Base-by-base conservation (phyloP, 768 basidiomycete genomes). In the Tephrocybe rancida region DNA sequence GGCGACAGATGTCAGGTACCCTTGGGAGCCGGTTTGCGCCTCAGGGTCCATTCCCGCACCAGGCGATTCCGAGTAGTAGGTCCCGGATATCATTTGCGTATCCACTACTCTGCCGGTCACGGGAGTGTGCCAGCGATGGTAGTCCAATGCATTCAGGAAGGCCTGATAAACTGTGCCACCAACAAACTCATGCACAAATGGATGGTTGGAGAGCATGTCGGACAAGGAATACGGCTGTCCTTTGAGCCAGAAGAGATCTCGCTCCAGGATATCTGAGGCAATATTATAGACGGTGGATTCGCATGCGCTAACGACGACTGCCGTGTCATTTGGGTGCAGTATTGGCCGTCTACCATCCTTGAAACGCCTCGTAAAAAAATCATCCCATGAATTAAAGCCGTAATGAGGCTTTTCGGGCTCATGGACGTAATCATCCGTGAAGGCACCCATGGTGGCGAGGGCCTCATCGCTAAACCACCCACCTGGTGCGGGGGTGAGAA, bases 81-180 rank as follows among this genome's bases (percentile, higher is more conserved):
- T 76, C 1, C 82, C 80, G 6, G 79, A 79, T 14, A 83, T 64
- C 34, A 74, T 59, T 13, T 72, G 72, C 11, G 66, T 66, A 61
- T 77, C 68, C 14, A 57, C 63, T 35, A 83, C 39, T 19, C 41
- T 59, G n/a, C 75, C 76, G 21, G 68, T 68, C 18, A 83, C 69
- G 34, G 83, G 82, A 35, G 70, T 67, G 61, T 80, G 76, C 81
- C 81, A 83, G 53, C 80, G 74, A 56, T 83, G 83, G 54, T 82
- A 84, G 42, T 71, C 70, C 24, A 73, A 55, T 7, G 80, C 71
- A 52, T 70, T 71, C 52, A 84, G 73, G 64, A 80, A 81, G 0
- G 77, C 81, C 57, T 82, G 81, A 63, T 77, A 72, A 16, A 74
- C 62, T 3, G 71, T 73, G 14, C 75, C 81, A 7, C 76, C 77